Base-by-base conservation (phyloP, 768 basidiomycete species). In the Postia placenta region DNA sequence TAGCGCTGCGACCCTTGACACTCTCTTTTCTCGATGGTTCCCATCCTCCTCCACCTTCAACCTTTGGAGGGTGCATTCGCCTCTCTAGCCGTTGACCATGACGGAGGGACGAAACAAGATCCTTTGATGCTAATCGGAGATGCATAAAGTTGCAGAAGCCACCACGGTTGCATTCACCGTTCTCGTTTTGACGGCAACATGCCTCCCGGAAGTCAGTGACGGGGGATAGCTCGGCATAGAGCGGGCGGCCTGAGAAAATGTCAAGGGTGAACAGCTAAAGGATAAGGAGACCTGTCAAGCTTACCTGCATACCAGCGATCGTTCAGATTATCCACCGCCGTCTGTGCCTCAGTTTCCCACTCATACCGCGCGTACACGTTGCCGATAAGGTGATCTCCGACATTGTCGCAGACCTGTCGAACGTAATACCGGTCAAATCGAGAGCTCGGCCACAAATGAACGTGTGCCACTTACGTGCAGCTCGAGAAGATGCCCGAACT, bases 141-240 rank as follows among this genome's bases (percentile, higher is more conserved):
- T 97, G 94, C 92, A 97, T 96, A 64, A 99, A 99, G 67, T 99
- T 98, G 69, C 95, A 98, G 72, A 96, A 97, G 2, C 93, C 93
- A 25, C 95, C 96, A 37, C 96, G 85, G 60, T 95, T 95, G 67
- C 96, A 99, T 68, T 95, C 91, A 6, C 96, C 96, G 58, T 97
- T 88, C 66, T 99, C 96, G 60, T 99, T 98, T 67, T 99, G 96
- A 41, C 96, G 81, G 67, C 96, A 99, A 64, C 96, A 99, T 0
- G 94, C 94, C 70, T 99, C 96, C 43, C 94, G 85, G 67, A 99
- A 99, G 69, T 99, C 96, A 24, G 94, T 98, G 15, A 99, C 96
- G 11, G 96, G 96, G 1, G 92, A 94, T 22, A 99, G 78, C 62
- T 99, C 96, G n/a, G 92, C 92, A 61, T 94, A 94, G 25, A 99